Conservation (phyloP, 2,329 filamentous ascomycete genomes). For the Beauveria sp. region DNA sequence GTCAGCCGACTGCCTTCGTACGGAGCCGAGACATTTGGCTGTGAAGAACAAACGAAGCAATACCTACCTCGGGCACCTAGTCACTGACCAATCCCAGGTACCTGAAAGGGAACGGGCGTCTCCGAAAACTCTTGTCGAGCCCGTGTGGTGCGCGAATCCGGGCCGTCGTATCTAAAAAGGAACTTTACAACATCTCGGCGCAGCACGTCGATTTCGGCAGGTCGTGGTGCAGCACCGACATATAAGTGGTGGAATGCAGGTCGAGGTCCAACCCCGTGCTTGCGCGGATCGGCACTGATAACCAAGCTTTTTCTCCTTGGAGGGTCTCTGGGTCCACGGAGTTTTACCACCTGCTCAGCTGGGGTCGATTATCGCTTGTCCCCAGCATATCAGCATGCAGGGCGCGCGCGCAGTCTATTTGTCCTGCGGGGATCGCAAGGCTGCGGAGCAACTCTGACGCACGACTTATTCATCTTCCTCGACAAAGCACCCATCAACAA, state of each 20-base stretch:
- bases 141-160: neutral
- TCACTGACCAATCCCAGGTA: too few species aligned
- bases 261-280: neutral
- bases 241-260: slow-evolving; percentile 6
- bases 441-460: neutral
- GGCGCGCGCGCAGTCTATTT: neutral
- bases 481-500: neutral
- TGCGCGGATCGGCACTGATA: slow-evolving; percentile 6
- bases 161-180: neutral
- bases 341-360: neutral
- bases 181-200: neutral
- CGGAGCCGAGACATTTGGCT: neutral
- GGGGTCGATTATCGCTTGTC: too few species aligned
- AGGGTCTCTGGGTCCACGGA: neutral
- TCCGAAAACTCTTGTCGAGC: neutral
- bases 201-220: slow-evolving; percentile 3
- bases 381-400: slow-evolving; percentile 1
- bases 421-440: neutral
- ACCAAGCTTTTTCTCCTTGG: neutral
- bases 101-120: neutral
- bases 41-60: too few species aligned
- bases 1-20: neutral
- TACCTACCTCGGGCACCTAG: too few species aligned
- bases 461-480: neutral
- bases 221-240: slow-evolving; percentile 7